These are phyloP conservation scores for Paraurostyla sp. DNA, from an alignment of 73 alveolate genomes.

Conservation along the genomic window DNA sequence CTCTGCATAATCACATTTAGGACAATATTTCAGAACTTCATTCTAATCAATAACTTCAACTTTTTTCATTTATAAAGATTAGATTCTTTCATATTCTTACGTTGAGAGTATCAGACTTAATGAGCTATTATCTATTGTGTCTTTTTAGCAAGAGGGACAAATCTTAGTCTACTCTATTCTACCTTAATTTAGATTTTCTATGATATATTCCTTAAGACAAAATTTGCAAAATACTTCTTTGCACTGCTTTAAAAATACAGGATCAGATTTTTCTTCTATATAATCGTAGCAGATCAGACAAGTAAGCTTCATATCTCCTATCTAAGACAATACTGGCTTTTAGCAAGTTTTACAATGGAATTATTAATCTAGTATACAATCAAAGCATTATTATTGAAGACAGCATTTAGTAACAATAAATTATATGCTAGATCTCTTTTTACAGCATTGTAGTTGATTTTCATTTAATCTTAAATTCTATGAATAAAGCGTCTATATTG, in stretches of 20 bases:
- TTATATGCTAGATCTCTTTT: too few species aligned
- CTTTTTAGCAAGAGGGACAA: background rate
- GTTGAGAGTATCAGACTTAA: background rate
- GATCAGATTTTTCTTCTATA: background rate
- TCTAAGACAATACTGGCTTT: background rate
- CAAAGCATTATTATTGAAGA: background rate
- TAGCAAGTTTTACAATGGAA: background rate
- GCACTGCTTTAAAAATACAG: background rate
- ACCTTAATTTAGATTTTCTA: background rate
- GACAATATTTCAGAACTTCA: conserved; percentile 30
- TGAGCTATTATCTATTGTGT: background rate
- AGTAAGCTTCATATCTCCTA: background rate
- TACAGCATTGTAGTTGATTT: too few species aligned
- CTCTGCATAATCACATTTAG: conserved; percentile 45
- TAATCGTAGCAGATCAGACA: conserved; percentile 5
- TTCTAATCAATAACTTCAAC: background rate
- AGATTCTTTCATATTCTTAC: background rate
- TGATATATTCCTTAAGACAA: background rate
- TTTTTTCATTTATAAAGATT: background rate
- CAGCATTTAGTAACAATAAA: background rate
- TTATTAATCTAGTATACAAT: background rate
- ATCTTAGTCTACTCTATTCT: background rate
- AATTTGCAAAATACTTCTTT: background rate
- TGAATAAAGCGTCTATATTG: too few species aligned
- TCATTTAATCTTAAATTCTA: too few species aligned